Percentiles rank a stretch among this genome's conserved stretches.
Conservation (phyloP, 495 filamentous ascomycete species). For the Aspergillus baeticus region DNA sequence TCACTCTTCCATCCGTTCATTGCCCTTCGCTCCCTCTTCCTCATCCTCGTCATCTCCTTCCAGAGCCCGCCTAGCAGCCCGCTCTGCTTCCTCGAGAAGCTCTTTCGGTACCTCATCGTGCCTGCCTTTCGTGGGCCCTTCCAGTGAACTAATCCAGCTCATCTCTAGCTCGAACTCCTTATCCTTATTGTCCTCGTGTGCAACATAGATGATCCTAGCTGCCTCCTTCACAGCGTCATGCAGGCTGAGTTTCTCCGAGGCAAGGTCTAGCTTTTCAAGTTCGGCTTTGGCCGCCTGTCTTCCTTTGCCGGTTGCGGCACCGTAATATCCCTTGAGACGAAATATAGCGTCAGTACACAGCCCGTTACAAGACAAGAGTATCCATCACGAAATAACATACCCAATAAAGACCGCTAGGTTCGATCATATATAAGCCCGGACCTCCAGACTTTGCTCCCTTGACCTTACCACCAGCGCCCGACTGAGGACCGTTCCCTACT, state of each 20-base stretch:
- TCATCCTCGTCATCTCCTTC: slow-evolving; percentile 73
- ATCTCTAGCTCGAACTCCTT: slow-evolving; percentile 99
- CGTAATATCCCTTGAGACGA: slow-evolving; percentile 77
- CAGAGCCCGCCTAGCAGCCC: slow-evolving; percentile 69
- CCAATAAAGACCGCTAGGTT: slow-evolving; percentile 96
- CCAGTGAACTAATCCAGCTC: slow-evolving; percentile 86
- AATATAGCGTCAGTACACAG: slow-evolving; percentile 14
- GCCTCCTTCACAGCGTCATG: slow-evolving; percentile 92
- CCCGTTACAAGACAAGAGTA: not conserved
- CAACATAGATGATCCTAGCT: slow-evolving; percentile 91
- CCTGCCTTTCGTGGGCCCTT: slow-evolving; percentile 84
- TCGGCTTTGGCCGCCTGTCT: slow-evolving; percentile 95
- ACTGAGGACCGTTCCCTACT: slow-evolving; percentile 74
- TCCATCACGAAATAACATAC: slow-evolving; percentile 37
- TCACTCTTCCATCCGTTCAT: slow-evolving; percentile 78
- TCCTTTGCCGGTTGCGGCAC: slow-evolving; percentile 94
- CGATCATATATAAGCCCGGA: slow-evolving; percentile 95
- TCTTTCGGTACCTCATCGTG: slow-evolving; percentile 91
- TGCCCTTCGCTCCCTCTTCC: slow-evolving; percentile 58
- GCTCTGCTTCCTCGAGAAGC: slow-evolving; percentile 86
- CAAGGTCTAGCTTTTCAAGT: slow-evolving; percentile 94
- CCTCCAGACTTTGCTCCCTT: slow-evolving; percentile 76
- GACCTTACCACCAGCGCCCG: slow-evolving; percentile 78
- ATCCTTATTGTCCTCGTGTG: slow-evolving; percentile 95
- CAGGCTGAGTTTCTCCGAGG: slow-evolving; percentile 70